Evolutionary conservation across 2,329 filamentous ascomycete species (phyloP).

Genomic region (Neodidymelliopsis sp.): DNA sequence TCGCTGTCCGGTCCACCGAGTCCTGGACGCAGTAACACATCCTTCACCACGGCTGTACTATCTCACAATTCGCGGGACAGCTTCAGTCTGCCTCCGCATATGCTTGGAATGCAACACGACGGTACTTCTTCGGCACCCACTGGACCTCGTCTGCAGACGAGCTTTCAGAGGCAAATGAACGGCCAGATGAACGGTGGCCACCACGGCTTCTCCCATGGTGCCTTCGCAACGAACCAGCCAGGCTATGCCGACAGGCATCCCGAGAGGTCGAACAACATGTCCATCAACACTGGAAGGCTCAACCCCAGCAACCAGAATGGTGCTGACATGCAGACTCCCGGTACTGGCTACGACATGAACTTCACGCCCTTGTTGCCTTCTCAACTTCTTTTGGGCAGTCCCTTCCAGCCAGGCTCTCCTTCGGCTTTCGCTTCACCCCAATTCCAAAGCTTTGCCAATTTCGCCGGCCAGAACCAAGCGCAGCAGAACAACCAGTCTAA

Average conservation of each 20-base stretch:
- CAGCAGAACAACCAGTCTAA: slow-evolving; percentile 65
- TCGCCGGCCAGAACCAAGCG: slow-evolving; percentile 65
- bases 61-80: slow-evolving; percentile 81
- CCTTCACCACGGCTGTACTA: slow-evolving; percentile 80
- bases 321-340: slow-evolving; percentile 83
- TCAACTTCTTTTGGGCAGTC: slow-evolving; percentile 91
- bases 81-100: slow-evolving; percentile 81
- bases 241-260: slow-evolving; percentile 88
- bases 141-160: slow-evolving; percentile 64
- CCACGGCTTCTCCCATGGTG: slow-evolving; percentile 91
- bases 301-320: slow-evolving; percentile 62
- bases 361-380: slow-evolving; percentile 96
- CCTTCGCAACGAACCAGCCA: slow-evolving; percentile 82
- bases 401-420: slow-evolving; percentile 94
- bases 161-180: slow-evolving; percentile 74
- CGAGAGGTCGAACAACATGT: slow-evolving; percentile 83
- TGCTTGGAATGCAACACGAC: slow-evolving; percentile 90
- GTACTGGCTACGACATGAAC: slow-evolving; percentile 95
- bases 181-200: slow-evolving; percentile 68
- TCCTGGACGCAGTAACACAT: slow-evolving; percentile 66
- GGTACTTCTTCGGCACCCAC: slow-evolving; percentile 66
- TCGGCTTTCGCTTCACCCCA: slow-evolving; percentile 89
- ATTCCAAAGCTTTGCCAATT: slow-evolving; percentile 83
- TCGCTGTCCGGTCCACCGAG: slow-evolving; percentile 50
- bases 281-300: slow-evolving; percentile 85